These are phyloP conservation scores for Pestalotiopsis sp. DNA, from an alignment of 2,329 filamentous ascomycete species.

Conservation along the genomic window DNA sequence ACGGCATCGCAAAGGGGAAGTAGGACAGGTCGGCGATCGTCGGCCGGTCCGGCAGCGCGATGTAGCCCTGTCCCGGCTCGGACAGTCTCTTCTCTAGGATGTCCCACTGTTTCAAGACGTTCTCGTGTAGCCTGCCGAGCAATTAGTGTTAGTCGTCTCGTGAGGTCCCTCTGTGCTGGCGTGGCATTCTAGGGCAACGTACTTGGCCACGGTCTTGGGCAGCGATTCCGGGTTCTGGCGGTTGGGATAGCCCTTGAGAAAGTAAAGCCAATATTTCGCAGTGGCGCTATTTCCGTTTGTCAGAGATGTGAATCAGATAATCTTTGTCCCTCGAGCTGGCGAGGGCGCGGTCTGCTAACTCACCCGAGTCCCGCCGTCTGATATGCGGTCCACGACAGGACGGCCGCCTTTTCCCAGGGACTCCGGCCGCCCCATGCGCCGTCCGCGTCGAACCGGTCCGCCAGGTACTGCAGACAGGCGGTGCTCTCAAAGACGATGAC, in stretches of 20 bases:
- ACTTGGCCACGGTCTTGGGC: slow-evolving; percentile 19
- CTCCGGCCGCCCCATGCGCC: slow-evolving; percentile 34
- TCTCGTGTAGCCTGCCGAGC: slow-evolving; percentile 25
- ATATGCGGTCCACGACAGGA: slow-evolving; percentile 37
- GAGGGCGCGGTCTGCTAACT: background rate
- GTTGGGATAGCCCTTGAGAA: slow-evolving; percentile 30
- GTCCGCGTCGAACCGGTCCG: slow-evolving; percentile 37
- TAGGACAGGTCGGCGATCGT: slow-evolving; percentile 39
- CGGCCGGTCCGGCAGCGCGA: slow-evolving; percentile 37
- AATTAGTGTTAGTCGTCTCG: background rate
- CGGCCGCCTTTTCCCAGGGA: slow-evolving; percentile 28
- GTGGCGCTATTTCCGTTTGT: slow-evolving; percentile 22
- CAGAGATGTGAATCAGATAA: no score
- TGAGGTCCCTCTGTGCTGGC: background rate
- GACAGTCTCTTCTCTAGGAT: slow-evolving; percentile 28
- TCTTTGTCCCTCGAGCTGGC: background rate
- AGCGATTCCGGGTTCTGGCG: slow-evolving; percentile 26
- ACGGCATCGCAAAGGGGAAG: slow-evolving; percentile 39
- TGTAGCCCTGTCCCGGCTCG: slow-evolving; percentile 30
- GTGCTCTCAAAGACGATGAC: slow-evolving; percentile 39
- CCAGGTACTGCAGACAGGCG: slow-evolving; percentile 39
- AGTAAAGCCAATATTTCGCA: slow-evolving; percentile 40
- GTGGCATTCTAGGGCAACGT: background rate
- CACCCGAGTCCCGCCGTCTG: slow-evolving; percentile 39
- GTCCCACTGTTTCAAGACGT: slow-evolving; percentile 30